Evolutionary conservation across 345 rosid genomes (phyloP), one percentile per base, ranked within the genome.

Genomic region (Corchorus capsularis): DNA sequence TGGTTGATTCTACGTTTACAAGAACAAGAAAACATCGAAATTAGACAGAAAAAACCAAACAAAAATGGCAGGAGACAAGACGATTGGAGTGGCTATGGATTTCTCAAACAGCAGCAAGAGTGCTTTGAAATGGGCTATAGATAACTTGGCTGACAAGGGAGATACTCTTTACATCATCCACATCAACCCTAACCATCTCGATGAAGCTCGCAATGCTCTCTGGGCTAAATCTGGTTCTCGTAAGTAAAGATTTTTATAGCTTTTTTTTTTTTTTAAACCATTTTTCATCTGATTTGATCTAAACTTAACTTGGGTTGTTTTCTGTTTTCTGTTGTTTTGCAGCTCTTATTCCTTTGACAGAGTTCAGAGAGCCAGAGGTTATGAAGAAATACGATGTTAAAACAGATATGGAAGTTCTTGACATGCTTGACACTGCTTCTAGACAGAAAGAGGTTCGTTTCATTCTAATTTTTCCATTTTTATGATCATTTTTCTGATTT

Each of bases 81-180:
- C 60, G 39, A 82, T 92, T 9, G 98, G 98, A 1, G 86, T 94
- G 79, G 98, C 97, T 8, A 80, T 96, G 98, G 99, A 96, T 74
- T 96, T 92, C 90, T 96, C 99, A 0, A 78, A 63, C 50, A 91
- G 97, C 90, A 96, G 99, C 95, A 96, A 92, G 85, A 80, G 80
- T 70, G 99, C 99, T 77, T 86, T 96, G 7, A 71, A 82, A 73
- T 96, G 99, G 99, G 94, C 98, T 4, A 70, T 94, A 3, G 80
- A 92, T 9, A 96, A 93, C 84, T 87, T 96, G 73, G 93, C 89
- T 0, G 89, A 94, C 57, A 87, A 82, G 76, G 93, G 90, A n/a
- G 99, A 96, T 71, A 86, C 89, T 15, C 79, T 96, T 59, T 86
- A 69, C 72, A 71, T 96, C 81, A 82, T 96, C 86, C 94, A 92